Base-by-base conservation (phyloP, 1,139 yeast genomes). In the Protomyces lactucae-debilis region DNA sequence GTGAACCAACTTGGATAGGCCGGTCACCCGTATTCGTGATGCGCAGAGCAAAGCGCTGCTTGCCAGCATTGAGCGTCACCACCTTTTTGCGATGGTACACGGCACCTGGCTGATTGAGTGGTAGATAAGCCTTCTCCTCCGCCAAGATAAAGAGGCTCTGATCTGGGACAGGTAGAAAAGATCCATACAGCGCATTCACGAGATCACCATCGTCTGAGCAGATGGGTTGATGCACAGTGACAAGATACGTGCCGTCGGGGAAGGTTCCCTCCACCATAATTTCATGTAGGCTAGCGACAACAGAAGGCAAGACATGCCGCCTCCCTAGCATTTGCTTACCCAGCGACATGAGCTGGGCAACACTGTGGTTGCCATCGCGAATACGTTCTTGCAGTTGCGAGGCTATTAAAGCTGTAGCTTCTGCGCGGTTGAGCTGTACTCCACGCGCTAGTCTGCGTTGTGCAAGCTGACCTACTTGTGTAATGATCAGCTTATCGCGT, bases 1-100 rank as follows among this genome's bases (percentile, higher is more conserved):
- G 67, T 8, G 67, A 65, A 1, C 67, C 67, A 18, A 65, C 67
- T 23, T 65, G 67, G 32, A 65, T 65, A 12, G 67, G 67, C 28
- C 67, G 51, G 52, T 65, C 67, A 10, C 67, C 67, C 6, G 55
- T 52, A 18, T 65, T 65, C 12, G 55, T 39, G 18, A 65, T 60
- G 21, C 52, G 55, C 55, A 65, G 16, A 18, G 46, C 12, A 21
- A 56, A 65, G 28, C 67, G 57, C 46, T 61, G 60, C 39, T 55
- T 60, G 32, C 56, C 65, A 3, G 40, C 55, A 12, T 57, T 63
- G 37, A 65, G 60, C 37, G 25, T 32, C 25, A 65, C 61, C 28
- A 52, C 52, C 18, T 52, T 57, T 16, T 56, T 64, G 18, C 53
- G 28, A 25, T 52, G 55, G 35, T 56, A 37, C 14, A 65, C 63